Evolutionary conservation across 2,329 filamentous ascomycete species (phyloP), one percentile per base, ranked within the genome.

Genomic region (Colletotrichum sp.): DNA sequence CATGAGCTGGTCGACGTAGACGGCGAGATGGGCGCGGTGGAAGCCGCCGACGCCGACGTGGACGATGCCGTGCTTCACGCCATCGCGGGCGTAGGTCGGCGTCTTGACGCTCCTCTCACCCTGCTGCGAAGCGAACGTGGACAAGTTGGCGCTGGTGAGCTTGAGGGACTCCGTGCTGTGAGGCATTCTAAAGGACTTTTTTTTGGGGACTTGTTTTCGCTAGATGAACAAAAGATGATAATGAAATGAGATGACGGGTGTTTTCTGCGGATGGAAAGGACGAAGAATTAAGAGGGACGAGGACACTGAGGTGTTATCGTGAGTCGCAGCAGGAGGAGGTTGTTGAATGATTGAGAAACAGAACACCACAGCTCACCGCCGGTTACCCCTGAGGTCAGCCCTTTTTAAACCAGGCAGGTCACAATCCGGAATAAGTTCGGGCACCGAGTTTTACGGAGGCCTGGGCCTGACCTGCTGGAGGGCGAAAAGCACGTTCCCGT

Each of bases 11-110:
- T 90, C 83, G 71, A 90, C 79, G 79, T 90, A 90, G 78, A 90
- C 87, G 24, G 89, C 89, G 81, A 90, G 79, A 73, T 90, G 89
- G 26, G 89, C 88, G 78, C 89, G 83, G 84, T 90, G 89, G 83
- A 90, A 90, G 80, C 89, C 89, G 77, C 89, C 89, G 14, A 90
- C 88, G 67, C 89, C 89, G 72, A 90, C 82, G 81, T 90, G 89
- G 61, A 90, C 89, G 68, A 90, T 89, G 48, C 89, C 89, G 80
- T 90, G 87, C 83, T 89, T 90, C 77, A 89, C 83, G 52, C 81
- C 83, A 77, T 78, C 78, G 77, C 89, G 87, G 66, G 83, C 81
- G 80, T 90, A 90, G 74, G 82, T 85, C 6, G 87, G 87, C 55
- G 86, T 78, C 24, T 78, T 57, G 8, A 83, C 79, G 18, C 21